Conservation (phyloP, 345 rosid species). For the Eucalyptus sideroxylon region DNA sequence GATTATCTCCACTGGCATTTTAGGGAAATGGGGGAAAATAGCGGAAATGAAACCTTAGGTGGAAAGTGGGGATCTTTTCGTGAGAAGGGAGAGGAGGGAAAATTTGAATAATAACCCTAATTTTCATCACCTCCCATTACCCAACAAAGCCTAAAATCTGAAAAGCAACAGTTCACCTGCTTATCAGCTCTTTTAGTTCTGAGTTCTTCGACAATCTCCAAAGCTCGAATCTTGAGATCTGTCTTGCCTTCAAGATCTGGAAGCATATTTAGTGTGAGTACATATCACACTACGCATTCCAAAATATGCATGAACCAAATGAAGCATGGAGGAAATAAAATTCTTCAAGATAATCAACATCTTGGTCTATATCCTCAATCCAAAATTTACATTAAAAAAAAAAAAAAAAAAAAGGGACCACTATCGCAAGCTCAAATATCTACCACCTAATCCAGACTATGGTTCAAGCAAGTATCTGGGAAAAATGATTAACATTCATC, state of each 20-base stretch:
- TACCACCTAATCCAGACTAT: not conserved
- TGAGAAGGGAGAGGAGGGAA: not conserved
- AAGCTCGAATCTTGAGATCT: constrained; percentile 79
- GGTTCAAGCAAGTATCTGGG: not conserved
- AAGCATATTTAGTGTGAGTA: not conserved
- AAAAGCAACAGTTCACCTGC: constrained; percentile 39
- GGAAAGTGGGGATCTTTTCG: not conserved
- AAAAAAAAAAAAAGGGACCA: not conserved
- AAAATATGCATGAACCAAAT: not conserved
- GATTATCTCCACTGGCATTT: not conserved
- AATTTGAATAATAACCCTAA: not conserved
- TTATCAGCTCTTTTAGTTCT: constrained; percentile 89
- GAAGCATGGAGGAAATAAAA: not conserved
- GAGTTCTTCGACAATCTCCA: constrained; percentile 89
- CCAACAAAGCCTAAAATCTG: not conserved
- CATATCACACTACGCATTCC: not conserved
- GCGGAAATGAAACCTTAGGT: not conserved
- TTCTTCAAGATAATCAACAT: not conserved
- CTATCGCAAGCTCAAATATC: not conserved
- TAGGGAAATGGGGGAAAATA: not conserved
- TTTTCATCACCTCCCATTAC: not conserved
- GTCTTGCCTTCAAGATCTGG: constrained; percentile 93
- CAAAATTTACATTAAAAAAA: not conserved
- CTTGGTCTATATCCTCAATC: not conserved
- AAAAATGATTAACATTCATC: not conserved